Evolutionary conservation across 2,329 filamentous ascomycete species (phyloP).

Genomic region (Drechmeria coniospora): DNA sequence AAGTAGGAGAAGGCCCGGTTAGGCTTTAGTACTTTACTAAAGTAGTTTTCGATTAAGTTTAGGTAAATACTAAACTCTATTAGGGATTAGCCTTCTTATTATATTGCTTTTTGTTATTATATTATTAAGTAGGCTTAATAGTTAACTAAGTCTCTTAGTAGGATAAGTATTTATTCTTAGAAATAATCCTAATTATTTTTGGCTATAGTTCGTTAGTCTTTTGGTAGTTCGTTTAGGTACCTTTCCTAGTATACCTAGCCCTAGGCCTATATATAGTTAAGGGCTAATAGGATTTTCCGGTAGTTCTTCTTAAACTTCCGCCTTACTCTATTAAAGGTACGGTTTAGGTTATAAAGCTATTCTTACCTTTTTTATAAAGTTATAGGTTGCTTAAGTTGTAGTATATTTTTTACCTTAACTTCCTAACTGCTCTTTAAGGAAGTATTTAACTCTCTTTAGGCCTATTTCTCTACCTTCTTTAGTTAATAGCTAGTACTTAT

Average conservation of each 20-base stretch:
- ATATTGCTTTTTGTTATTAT: too few relatives aligned
- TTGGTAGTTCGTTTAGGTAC: neutral
- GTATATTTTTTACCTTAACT: neutral
- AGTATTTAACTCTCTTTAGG: neutral
- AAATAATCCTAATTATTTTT: neutral
- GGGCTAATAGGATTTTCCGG: neutral
- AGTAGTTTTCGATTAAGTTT: neutral
- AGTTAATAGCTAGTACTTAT: neutral
- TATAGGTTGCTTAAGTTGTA: neutral
- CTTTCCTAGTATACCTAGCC: neutral
- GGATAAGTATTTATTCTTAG: neutral
- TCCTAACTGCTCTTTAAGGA: neutral
- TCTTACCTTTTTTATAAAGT: too few relatives aligned
- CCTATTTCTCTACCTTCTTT: too few relatives aligned
- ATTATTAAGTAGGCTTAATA: too few relatives aligned
- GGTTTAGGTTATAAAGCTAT: too few relatives aligned
- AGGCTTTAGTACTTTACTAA: neutral
- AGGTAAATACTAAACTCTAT: too few relatives aligned
- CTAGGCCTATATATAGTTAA: constrained; percentile 1
- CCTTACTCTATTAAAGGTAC: neutral
- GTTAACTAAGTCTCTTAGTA: neutral
- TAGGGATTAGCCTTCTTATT: too few relatives aligned
- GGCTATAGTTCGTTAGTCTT: neutral
- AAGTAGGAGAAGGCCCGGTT: neutral
- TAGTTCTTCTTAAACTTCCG: neutral